Evolutionary conservation across 345 rosid species (phyloP).

Genomic region (Bruguiera sexangula): DNA sequence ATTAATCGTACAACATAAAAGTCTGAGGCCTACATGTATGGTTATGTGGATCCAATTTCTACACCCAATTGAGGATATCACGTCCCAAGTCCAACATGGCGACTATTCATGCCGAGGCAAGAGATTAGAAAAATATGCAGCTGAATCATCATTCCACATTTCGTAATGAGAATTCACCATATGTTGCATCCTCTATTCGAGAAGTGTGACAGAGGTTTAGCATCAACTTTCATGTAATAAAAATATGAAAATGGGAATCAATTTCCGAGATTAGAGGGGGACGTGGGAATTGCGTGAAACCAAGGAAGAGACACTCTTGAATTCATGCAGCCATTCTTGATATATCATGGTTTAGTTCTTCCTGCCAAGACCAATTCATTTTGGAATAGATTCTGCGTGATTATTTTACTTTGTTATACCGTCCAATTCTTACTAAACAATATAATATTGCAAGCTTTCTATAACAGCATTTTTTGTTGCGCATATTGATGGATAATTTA

Average conservation of each 20-base stretch:
- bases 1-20: too few species aligned
- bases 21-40: too few species aligned
- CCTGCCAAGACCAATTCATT: conserved; percentile 4
- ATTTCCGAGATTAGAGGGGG: not conserved
- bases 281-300: conserved; percentile 1
- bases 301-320: conserved; percentile 5
- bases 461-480: not conserved
- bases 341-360: not conserved
- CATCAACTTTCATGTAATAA: too few species aligned
- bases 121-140: too few species aligned
- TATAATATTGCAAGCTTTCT: not conserved
- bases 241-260: not conserved
- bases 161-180: too few species aligned
- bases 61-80: too few species aligned
- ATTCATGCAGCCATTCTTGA: not conserved
- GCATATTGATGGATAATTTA: not conserved
- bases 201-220: not conserved
- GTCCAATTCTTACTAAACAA: conserved; percentile 5
- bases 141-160: too few species aligned
- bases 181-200: not conserved
- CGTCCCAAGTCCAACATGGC: too few species aligned
- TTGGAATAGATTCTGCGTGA: conserved; percentile 26
- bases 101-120: too few species aligned
- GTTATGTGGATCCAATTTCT: too few species aligned
- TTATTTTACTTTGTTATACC: not conserved